These are phyloP conservation scores for Mycena vitilis DNA, from an alignment of 768 basidiomycete genomes.

Conservation along the genomic window DNA sequence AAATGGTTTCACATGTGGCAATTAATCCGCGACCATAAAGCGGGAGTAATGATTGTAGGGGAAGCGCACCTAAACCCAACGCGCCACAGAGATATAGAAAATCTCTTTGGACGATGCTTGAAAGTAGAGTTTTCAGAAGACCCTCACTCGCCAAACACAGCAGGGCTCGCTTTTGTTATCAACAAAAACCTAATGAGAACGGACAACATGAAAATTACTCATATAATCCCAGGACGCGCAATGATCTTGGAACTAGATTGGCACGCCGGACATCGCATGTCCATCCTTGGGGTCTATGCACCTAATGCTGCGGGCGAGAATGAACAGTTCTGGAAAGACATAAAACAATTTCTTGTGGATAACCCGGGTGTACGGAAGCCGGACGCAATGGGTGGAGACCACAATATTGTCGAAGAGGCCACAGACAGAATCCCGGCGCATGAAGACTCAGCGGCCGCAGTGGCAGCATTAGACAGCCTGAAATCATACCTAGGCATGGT, in stretches of 20 bases:
- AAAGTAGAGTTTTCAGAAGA: neutral
- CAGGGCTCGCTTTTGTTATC: constrained; percentile 16
- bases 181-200: constrained; percentile 13
- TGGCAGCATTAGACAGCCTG: constrained; percentile 34
- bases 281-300: neutral
- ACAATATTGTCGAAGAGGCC: constrained; percentile 54
- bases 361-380: neutral
- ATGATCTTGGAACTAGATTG: neutral
- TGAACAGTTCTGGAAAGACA: neutral
- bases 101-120: neutral
- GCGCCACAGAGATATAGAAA: neutral
- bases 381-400: constrained; percentile 46
- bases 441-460: constrained; percentile 35
- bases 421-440: constrained; percentile 49
- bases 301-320: neutral
- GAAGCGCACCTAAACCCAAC: constrained; percentile 27
- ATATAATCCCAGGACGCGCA: neutral
- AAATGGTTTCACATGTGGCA: constrained; percentile 29
- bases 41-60: constrained; percentile 19
- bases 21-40: constrained; percentile 10
- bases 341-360: neutral
- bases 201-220: neutral
- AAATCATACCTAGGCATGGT: constrained; percentile 34
- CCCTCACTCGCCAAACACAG: neutral
- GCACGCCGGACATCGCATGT: neutral